Conservation (phyloP, 108 stramenopile species). For the Heterococcus sp. region DNA sequence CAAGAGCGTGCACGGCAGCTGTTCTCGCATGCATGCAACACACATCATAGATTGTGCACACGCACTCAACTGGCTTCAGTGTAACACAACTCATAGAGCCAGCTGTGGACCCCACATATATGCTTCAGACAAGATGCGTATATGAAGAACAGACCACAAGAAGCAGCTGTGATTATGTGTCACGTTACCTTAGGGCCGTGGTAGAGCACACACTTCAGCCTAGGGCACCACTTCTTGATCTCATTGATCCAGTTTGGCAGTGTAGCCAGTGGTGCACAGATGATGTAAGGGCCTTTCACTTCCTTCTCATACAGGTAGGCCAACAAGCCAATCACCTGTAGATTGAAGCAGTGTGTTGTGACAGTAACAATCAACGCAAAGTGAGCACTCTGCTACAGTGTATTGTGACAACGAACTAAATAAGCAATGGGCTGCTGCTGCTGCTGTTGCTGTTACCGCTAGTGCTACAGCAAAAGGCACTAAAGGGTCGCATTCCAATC, state of each 20-base stretch:
- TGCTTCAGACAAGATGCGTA: neutral
- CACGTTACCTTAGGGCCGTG: constrained; percentile 80
- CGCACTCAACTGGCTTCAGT: neutral
- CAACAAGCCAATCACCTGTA: constrained; percentile 89
- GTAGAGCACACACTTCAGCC: constrained; percentile 77
- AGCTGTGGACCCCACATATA: neutral
- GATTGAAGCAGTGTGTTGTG: neutral
- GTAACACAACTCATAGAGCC: neutral
- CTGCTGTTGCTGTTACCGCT: neutral
- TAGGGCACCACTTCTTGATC: constrained; percentile 91
- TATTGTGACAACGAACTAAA: too few relatives aligned
- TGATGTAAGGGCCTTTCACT: constrained; percentile 83
- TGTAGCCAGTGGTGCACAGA: constrained; percentile 94
- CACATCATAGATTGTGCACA: neutral
- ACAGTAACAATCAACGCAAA: neutral
- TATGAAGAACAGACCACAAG: neutral
- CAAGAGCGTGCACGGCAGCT: neutral
- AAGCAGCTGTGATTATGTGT: constrained; percentile 13
- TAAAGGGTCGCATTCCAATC: too few relatives aligned
- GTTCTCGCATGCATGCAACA: neutral
- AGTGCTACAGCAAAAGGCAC: too few relatives aligned
- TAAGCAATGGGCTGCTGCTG: neutral
- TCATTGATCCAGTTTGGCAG: constrained; percentile 96
- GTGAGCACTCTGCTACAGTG: too few relatives aligned
- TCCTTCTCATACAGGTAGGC: constrained; percentile 81